These are phyloP conservation scores for Lepiota subincarnata DNA, from an alignment of 768 basidiomycete genomes.

Conservation along the genomic window DNA sequence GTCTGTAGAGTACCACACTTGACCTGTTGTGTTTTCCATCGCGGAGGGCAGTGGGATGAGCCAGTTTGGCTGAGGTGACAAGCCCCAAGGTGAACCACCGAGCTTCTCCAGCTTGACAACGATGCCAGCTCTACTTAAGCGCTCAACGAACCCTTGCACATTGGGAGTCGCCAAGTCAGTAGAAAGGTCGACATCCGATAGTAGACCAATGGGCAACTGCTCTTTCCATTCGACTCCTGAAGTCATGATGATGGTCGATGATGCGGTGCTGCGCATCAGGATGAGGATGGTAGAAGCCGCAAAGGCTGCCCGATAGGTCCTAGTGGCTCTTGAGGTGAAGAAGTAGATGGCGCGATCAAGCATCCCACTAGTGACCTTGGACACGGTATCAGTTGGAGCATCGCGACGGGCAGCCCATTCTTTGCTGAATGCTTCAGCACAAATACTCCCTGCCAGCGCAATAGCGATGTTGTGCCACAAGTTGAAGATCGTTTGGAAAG, in stretches of 20 bases:
- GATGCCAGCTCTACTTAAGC: background rate
- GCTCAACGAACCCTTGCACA: conserved; percentile 1
- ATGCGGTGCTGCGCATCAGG: background rate
- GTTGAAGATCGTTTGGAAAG: background rate
- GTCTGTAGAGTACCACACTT: background rate
- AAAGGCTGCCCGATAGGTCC: background rate
- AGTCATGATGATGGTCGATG: background rate
- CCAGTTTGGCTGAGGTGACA: background rate
- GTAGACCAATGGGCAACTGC: background rate
- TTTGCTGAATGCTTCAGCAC: conserved; percentile 6
- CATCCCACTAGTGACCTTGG: conserved; percentile 2
- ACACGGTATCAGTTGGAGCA: background rate
- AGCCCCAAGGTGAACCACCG: background rate
- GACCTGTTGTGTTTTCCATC: background rate
- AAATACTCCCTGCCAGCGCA: background rate
- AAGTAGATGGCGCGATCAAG: background rate
- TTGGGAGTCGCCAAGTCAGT: background rate
- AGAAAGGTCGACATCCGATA: background rate
- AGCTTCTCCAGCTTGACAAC: conserved; percentile 2
- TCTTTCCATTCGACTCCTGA: background rate
- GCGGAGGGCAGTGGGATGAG: background rate
- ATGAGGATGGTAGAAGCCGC: background rate
- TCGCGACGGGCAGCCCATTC: conserved; percentile 5
- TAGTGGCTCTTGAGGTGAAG: conserved; percentile 1
- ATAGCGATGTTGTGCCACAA: conserved; percentile 5